Base-by-base conservation (phyloP, 352 stramenopile species). In the Globisporangium canariense region DNA sequence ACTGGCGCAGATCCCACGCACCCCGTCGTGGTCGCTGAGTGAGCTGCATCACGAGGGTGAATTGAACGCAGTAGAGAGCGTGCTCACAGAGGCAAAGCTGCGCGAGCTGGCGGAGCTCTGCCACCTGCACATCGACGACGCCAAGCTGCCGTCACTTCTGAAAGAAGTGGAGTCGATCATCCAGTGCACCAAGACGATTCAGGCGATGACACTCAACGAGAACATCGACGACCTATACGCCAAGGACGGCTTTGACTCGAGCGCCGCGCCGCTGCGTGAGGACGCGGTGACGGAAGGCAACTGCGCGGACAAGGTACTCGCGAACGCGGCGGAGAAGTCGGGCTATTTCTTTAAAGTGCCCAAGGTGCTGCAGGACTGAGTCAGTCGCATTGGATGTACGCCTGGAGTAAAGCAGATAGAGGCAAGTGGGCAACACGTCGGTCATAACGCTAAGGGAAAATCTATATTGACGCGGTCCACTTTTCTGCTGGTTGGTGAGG, bases 341-440 rank as follows among this genome's bases (percentile, higher is more conserved):
- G 86, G 86, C 28, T 92, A 91, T 62, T 93, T 88, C 64, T 95
- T 95, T 64, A 91, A 93, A 69, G 86, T 95, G 16, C 86, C 86
- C 25, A 93, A 93, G 58, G 86, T 95, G 41, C 77, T 95, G 36
- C 84, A 93, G 60, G 84, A 95, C 46, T 92, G 71, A 77, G 58
- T 50, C 62, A 68, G 72, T 62, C 66, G 36, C 55, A 75, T 40
- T 16, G 53, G n/a, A 53, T 58, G 13, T 36, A 34, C 41, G 5
- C 8, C 3, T 43, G 34, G 22, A 10, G 16, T 13, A 54, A n/a
- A 36, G 18, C 11, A 36, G 13, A 55, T 5, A 13, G 1, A 7
- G n/a, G 34, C 13, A 41, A 41, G 36, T 16, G 9, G 9, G 36
- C 25, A 28, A 41, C 36, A 41, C 36, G 13, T 18, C 13, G 14